Conservation (phyloP, 2,329 filamentous ascomycete species). For the Thermothelomyces thermophilus region DNA sequence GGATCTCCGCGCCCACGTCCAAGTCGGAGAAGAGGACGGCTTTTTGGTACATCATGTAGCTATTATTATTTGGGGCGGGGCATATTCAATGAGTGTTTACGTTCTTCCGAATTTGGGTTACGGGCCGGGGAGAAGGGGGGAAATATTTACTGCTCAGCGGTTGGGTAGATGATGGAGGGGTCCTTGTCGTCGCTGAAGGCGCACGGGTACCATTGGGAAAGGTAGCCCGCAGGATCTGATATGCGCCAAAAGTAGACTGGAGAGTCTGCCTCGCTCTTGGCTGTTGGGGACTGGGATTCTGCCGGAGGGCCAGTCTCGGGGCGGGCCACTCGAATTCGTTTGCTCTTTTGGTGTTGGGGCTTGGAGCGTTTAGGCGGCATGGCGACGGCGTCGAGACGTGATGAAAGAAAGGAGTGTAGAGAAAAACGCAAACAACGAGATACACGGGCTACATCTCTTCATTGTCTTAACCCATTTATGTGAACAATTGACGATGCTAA, state of each 20-base stretch:
- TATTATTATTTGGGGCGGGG: constrained; percentile 21
- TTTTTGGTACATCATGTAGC: constrained; percentile 52
- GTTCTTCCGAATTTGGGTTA: no score
- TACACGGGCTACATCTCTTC: background rate
- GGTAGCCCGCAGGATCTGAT: constrained; percentile 44
- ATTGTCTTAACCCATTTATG: no score
- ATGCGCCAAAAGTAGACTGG: constrained; percentile 44
- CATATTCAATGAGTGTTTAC: background rate
- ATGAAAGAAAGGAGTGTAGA: background rate
- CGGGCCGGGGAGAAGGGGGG: background rate
- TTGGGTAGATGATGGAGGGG: constrained; percentile 35
- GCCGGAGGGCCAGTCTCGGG: background rate
- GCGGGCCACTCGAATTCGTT: background rate
- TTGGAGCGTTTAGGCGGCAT: constrained; percentile 9
- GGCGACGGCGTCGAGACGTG: background rate
- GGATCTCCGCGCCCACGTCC: constrained; percentile 41
- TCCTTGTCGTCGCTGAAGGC: constrained; percentile 39
- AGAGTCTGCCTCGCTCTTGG: no score
- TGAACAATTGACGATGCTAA: no score
- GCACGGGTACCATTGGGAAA: constrained; percentile 57
- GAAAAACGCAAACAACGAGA: background rate
- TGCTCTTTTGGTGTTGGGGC: constrained; percentile 5
- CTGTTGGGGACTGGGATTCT: no score
- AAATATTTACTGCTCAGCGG: constrained; percentile 43
- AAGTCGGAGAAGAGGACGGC: constrained; percentile 43